These are phyloP conservation scores for Phialophora verrucosa DNA, from an alignment of 2,329 filamentous ascomycete genomes.

Conservation along the genomic window DNA sequence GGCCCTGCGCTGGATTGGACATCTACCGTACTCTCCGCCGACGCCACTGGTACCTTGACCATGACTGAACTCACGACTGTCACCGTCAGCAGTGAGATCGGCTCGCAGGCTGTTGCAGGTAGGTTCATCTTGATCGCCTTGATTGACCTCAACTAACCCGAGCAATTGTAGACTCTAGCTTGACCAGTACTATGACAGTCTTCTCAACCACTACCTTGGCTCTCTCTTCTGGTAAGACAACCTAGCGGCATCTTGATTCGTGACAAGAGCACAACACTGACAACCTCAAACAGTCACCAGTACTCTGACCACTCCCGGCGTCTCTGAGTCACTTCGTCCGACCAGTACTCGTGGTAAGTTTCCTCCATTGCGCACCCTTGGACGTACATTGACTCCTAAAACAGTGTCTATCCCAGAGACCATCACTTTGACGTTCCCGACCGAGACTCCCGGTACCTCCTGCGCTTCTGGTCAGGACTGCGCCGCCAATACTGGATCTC, in stretches of 20 bases:
- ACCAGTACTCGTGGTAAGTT: conserved; percentile 6
- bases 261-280: conserved; percentile 3
- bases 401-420: conserved; percentile 10
- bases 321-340: not conserved
- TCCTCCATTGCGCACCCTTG: not conserved
- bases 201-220: conserved; percentile 4
- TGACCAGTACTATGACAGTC: conserved; percentile 11
- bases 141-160: not conserved
- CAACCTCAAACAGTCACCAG: conserved; percentile 13
- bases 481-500: not conserved
- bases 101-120: conserved; percentile 6
- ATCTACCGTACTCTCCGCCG: not conserved
- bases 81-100: conserved; percentile 6
- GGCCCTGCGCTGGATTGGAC: not conserved
- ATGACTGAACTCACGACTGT: not conserved
- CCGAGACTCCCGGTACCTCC: not conserved
- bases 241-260: not conserved
- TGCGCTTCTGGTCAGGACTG: not conserved
- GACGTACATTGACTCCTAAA: not conserved
- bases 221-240: conserved; percentile 12
- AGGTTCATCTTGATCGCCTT: not conserved
- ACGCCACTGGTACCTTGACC: not conserved
- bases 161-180: conserved; percentile 1
- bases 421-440: conserved; percentile 11
- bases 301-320: not conserved